Conservation (phyloP, 495 filamentous ascomycete species). For the Trypethelium eluteriae region DNA sequence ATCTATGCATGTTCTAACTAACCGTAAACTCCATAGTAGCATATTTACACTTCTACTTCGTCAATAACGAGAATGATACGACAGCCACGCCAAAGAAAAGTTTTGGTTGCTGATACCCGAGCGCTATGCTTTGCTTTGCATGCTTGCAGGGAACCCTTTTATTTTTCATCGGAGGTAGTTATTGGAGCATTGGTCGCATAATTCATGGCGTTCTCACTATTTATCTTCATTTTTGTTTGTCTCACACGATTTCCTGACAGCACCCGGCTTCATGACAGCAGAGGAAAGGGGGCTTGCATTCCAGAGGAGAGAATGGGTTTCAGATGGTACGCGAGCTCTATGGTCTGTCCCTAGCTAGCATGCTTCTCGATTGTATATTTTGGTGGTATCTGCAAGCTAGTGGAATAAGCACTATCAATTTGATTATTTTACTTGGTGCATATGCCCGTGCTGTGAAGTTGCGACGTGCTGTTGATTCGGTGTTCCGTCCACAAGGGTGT, state of each 20-base stretch:
- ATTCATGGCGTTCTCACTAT: neutral
- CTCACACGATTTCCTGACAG: neutral
- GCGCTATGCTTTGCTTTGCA: neutral
- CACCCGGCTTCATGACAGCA: neutral
- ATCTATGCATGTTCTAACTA: neutral
- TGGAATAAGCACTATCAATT: neutral
- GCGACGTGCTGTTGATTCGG: too few relatives aligned
- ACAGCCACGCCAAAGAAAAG: neutral
- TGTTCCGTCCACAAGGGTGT: too few relatives aligned
- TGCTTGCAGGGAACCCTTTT: neutral
- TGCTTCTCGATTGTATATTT: neutral
- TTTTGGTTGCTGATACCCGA: slow-evolving; percentile 4
- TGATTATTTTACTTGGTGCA: neutral
- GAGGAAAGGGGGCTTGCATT: neutral
- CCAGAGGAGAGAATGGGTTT: neutral
- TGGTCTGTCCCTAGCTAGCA: neutral
- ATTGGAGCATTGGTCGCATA: slow-evolving; percentile 6
- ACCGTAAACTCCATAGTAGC: neutral
- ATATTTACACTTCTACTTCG: neutral
- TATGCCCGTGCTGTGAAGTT: too few relatives aligned
- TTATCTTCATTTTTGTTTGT: neutral
- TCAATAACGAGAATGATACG: neutral
- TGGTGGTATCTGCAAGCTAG: neutral
- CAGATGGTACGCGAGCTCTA: neutral
- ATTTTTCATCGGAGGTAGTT: neutral